These are phyloP conservation scores for Russula earlei DNA, from an alignment of 768 basidiomycete species.

Conservation along the genomic window DNA sequence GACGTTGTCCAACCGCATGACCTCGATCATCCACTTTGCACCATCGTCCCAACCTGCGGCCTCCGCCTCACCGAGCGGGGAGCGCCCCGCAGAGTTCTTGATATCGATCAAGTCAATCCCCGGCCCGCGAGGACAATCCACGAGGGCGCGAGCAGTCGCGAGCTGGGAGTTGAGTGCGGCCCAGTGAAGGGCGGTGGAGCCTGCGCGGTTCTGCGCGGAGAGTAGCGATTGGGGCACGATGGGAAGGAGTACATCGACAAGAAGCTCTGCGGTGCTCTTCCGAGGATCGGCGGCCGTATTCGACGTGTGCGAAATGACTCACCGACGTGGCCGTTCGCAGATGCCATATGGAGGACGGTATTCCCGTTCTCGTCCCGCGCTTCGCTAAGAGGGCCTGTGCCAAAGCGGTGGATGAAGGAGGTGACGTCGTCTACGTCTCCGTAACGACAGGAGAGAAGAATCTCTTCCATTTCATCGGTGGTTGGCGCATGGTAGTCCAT, in stretches of 20 bases:
- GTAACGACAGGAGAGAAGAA: constrained; percentile 78
- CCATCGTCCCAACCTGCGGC: constrained; percentile 76
- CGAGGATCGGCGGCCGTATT: constrained; percentile 30
- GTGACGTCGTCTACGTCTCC: constrained; percentile 78
- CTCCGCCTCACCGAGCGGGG: constrained; percentile 78
- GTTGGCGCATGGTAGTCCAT: constrained; percentile 19
- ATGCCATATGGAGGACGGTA: constrained; percentile 76
- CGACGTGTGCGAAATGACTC: constrained; percentile 19
- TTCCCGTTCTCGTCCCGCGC: constrained; percentile 72
- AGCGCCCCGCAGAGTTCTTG: constrained; percentile 62
- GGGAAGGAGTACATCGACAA: constrained; percentile 61
- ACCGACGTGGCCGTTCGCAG: constrained; percentile 87
- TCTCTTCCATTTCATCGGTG: constrained; percentile 51
- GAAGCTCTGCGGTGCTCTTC: constrained; percentile 54
- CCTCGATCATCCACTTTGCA: constrained; percentile 69
- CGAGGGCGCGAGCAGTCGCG: constrained; percentile 45
- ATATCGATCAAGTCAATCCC: constrained; percentile 64
- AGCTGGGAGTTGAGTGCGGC: constrained; percentile 80
- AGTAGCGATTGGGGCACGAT: constrained; percentile 45
- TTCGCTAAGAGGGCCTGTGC: constrained; percentile 36
- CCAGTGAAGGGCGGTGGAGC: constrained; percentile 89
- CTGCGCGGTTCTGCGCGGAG: constrained; percentile 52
- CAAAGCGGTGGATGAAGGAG: constrained; percentile 52
- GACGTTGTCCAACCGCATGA: constrained; percentile 58
- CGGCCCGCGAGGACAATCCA: constrained; percentile 47